Base-by-base conservation (phyloP, 106 monocot species). In the Dactylorhiza incarnata region DNA sequence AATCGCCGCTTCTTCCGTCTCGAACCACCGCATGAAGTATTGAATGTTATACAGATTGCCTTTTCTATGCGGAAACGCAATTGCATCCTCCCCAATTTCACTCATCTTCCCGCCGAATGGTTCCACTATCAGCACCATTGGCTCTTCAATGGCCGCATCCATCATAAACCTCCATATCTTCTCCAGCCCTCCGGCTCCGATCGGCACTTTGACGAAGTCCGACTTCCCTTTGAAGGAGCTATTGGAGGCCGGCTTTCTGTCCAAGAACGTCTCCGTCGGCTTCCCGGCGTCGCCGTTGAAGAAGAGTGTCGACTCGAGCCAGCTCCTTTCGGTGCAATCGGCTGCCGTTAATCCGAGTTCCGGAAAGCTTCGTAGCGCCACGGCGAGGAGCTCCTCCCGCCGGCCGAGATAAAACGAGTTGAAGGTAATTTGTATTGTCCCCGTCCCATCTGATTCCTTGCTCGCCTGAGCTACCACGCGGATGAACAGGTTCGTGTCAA, bases 31-130 rank as follows among this genome's bases (percentile, higher is more conserved):
- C 78, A 81, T 45, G 29, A 74, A 49, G 46, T 86, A 86, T 59
- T 85, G 89, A 0, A 84, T 81, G 49, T 81, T 83, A 58, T 78
- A 89, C 46, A 89, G 25, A 11, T 24, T 81, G n/a, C 85, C 89
- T 11, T 73, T 74, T 20, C 89, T 66, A 45, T 89, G 83, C 22
- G 89, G 89, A 66, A 83, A 89, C 0, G 86, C 78, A 9, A 78
- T 81, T 0, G 63, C 87, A 0, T 84, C 77, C 56, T 79, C 77
- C 14, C 75, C 20, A 0, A 84, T 75, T 70, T 49, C 55, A 16
- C 48, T 22, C 79, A 88, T 79, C 25, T 26, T 79, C 1, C 87
- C 87, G 5, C 87, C 87, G 7, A 67, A 71, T 0, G 87, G 84
- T 5, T 88, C 82, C 13, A 82, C 4, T 7, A 80, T 77, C 82